Evolutionary conservation across 768 basidiomycete genomes (phyloP), one percentile per base, ranked within the genome.

Genomic region (Lyophyllum decastes): DNA sequence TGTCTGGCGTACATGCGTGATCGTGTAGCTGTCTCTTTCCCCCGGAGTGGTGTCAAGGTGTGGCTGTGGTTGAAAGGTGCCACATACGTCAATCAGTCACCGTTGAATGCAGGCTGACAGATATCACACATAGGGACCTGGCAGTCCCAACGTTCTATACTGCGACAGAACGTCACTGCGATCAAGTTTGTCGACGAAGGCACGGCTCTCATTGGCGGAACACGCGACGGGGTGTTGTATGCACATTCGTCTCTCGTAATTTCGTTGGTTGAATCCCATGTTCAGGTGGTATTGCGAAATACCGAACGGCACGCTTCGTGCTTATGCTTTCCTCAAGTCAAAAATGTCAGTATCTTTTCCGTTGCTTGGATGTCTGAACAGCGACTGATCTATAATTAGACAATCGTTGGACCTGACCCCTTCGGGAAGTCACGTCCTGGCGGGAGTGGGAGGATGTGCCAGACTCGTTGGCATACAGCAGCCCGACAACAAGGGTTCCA

Each of bases 211-310:
- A 72, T 90, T 22, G 88, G 89, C 0, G 89, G 87, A 1, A 89
- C 89, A 26, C 79, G 78, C 52, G 88, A 90, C 62, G 88, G 88
- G 11, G 83, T 85, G 19, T 63, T 90, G 88, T 89, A 69, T 55
- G 85, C 62, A 22, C 11, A 27, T 40, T 9, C n/a, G n/a, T 44
- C 45, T 44, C 24, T 53, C 26, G 26, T 46, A 26, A 41, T 35
- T 10, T 27, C 46, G 4, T 5, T 10, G n/a, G 57, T 50, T 56
- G 34, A 54, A 16, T 17, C 14, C 26, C 57, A 48, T 62, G 40
- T 55, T 25, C 55, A 88, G 87, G 59, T 89, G 88, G 88, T 80
- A 85, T 66, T 87, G 83, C 62, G 82, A 84, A 64, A 73, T 89
- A 57, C 85, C 86, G 0, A 87, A 87, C 61, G 87, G 87, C 25